Conservation (phyloP, 2,329 filamentous ascomycete species). For the Sclerotinia borealis region DNA sequence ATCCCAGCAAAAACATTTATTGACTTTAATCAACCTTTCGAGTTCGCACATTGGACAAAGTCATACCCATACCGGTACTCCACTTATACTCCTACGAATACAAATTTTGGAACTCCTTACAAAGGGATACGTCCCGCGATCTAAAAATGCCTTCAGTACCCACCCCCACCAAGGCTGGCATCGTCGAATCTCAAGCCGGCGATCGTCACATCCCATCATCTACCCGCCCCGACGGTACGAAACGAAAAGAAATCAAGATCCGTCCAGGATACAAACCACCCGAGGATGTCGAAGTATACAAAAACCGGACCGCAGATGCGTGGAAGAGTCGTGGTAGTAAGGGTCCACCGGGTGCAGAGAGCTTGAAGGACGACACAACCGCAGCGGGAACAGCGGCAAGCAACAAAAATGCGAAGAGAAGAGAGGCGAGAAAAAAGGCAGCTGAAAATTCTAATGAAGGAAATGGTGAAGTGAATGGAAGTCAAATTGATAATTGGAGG, state of each 20-base stretch:
- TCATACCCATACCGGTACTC: not conserved
- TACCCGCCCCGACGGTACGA: conserved; percentile 76
- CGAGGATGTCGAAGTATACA: conserved; percentile 94
- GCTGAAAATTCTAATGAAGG: conserved; percentile 39
- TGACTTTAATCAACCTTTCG: too few species aligned
- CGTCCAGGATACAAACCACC: conserved; percentile 88
- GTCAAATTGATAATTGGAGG: conserved; percentile 23
- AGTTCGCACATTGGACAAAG: not conserved
- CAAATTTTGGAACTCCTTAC: not conserved
- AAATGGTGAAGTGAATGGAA: conserved; percentile 36
- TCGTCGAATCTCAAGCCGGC: conserved; percentile 68
- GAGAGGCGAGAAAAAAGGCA: conserved; percentile 59
- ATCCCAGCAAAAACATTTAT: not conserved
- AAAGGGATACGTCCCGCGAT: not conserved
- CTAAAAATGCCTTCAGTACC: conserved; percentile 34
- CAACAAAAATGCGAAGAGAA: conserved; percentile 82
- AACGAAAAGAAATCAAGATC: conserved; percentile 91
- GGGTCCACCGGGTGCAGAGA: conserved; percentile 69
- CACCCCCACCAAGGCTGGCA: conserved; percentile 58
- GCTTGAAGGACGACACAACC: conserved; percentile 40
- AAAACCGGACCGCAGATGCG: conserved; percentile 79
- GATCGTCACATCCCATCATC: conserved; percentile 87
- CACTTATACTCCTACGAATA: not conserved
- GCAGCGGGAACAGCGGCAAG: conserved; percentile 45
- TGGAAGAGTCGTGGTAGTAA: conserved; percentile 70